Evolutionary conservation across 352 stramenopile species (phyloP), one percentile per base, ranked within the genome.

Genomic region (Pelagophyceae sp.): DNA sequence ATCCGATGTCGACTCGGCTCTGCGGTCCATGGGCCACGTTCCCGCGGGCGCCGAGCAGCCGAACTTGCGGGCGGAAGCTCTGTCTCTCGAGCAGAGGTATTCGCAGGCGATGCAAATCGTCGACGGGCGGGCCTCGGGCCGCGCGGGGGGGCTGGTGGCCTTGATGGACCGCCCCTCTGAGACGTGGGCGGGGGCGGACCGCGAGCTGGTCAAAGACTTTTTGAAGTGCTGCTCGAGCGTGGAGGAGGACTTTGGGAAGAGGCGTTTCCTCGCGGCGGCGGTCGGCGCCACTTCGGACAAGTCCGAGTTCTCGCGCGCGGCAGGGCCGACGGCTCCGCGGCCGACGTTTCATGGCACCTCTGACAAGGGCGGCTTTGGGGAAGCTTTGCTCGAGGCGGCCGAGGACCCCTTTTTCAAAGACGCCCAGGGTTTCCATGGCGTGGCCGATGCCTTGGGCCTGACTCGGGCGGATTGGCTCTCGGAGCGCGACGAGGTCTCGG

Each of bases 401-500:
- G 11, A 54, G 45, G 23, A 54, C 45, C 45, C 11, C 23, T 54
- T 54, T 23, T 54, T 54, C 45, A 23, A 54, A 23, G 45, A 54
- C 45, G 45, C 45, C 45, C 11, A 54, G 45, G 45, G 11, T 11
- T 23, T 23, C 11, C 31, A 11, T 27, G 58, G 11, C 23, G 58
- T 67, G 11, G 64, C 29, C 31, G 3, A 37, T 15, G 31, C n/a
- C 15, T 15, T 58, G 2, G 33, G 67, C 35, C 20, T 74, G 15
- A 35, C 67, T 19, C 25, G 1, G 11, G 11, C 6, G 17, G 1
- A n/a, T 2, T 74, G 67, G 67, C 33, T 23, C 33, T 23, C 20
- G 11, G 23, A 54, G 58, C 38, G 67, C 33, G 65, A 77, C 20
- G 67, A n/a, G 6, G 83, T 96, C 0, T 84, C 85, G 0, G 86